A percentile compares a stretch with the other conserved stretches of the same genome.
Conservation (phyloP, 2,329 filamentous ascomycete species). For the Fusarium xyrophilum region DNA sequence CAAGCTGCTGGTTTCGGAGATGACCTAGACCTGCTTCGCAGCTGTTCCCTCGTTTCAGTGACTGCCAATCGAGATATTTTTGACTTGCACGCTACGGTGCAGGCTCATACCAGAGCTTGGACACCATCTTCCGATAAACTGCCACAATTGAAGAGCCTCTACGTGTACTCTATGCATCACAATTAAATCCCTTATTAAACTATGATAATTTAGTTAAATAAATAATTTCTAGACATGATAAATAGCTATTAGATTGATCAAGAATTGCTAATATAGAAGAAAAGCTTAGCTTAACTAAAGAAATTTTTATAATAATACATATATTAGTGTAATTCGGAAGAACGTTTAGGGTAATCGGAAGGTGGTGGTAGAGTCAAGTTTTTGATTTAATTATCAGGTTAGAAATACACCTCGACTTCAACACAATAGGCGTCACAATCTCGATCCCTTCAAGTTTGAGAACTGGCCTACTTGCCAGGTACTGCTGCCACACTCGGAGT, state of each 20-base stretch:
- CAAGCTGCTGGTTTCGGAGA: background rate
- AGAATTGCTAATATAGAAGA: too few relatives aligned
- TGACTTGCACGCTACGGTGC: slow-evolving; percentile 6
- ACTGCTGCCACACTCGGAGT: slow-evolving; percentile 3
- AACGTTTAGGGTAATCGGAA: too few relatives aligned
- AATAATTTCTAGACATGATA: too few relatives aligned
- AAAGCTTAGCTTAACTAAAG: too few relatives aligned
- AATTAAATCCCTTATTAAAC: too few relatives aligned
- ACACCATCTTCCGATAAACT: rapidly evolving
- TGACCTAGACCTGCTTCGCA: slow-evolving; percentile 15
- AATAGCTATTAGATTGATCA: too few relatives aligned
- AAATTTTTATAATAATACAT: too few relatives aligned
- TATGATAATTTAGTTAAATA: too few relatives aligned
- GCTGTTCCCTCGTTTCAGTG: slow-evolving; percentile 6
- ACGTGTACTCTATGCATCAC: background rate
- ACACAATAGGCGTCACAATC: background rate
- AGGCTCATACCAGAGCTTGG: slow-evolving; percentile 1
- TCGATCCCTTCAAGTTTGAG: rapidly evolving
- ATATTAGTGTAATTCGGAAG: too few relatives aligned
- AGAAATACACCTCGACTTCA: too few relatives aligned
- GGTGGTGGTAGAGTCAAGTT: too few relatives aligned
- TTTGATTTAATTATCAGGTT: too few relatives aligned
- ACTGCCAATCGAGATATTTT: background rate
- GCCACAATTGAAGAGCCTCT: background rate
- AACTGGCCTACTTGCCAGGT: background rate